phyloP scores from a whole-genome alignment of 2,329 filamentous ascomycete genomes.

The Cylindrodendrum hubeiense region DNA sequence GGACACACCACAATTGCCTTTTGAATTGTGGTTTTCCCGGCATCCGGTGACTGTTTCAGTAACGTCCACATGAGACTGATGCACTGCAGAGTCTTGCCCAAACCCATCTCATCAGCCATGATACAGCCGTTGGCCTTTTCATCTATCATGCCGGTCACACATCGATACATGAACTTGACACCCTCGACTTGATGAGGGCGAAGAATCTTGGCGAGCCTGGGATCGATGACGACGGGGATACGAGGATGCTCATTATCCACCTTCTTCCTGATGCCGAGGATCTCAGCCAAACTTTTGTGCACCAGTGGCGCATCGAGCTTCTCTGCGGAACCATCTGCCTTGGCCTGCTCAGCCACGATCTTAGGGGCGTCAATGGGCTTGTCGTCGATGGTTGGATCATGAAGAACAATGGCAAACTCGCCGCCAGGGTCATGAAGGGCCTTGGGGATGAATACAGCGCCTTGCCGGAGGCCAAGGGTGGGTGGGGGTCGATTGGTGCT shows the following conservation, averaged over 20 bases:
- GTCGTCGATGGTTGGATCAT: conserved; percentile 94
- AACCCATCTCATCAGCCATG: conserved; percentile 99
- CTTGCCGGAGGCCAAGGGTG: conserved; percentile 86
- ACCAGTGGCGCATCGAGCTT: conserved; percentile 84
- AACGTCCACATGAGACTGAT: conserved; percentile 98
- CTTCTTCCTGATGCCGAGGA: conserved; percentile 92
- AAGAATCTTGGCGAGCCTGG: conserved; percentile 86
- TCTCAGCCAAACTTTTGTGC: conserved; percentile 95
- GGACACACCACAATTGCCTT: conserved; percentile 98
- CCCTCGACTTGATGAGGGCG: conserved; percentile 98
- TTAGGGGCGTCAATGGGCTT: conserved; percentile 67
- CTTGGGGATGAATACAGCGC: conserved; percentile 87
- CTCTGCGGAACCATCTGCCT: conserved; percentile 51
- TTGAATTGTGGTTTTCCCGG: conserved; percentile 93
- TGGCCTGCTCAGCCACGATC: conserved; percentile 48
- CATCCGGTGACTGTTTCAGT: conserved; percentile 93
- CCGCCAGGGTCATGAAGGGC: conserved; percentile 93
- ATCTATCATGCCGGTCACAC: conserved; percentile 95
- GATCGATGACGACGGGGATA: conserved; percentile 98
- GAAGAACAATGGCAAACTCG: conserved; percentile 95
- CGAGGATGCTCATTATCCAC: conserved; percentile 83
- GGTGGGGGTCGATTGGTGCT: conserved; percentile 86
- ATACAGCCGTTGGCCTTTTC: conserved; percentile 96
- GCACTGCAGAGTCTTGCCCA: conserved; percentile 97
- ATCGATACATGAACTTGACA: conserved; percentile 96